Evolutionary conservation across 352 stramenopile species (phyloP).

Genomic region (Blastocystis sp.): DNA sequence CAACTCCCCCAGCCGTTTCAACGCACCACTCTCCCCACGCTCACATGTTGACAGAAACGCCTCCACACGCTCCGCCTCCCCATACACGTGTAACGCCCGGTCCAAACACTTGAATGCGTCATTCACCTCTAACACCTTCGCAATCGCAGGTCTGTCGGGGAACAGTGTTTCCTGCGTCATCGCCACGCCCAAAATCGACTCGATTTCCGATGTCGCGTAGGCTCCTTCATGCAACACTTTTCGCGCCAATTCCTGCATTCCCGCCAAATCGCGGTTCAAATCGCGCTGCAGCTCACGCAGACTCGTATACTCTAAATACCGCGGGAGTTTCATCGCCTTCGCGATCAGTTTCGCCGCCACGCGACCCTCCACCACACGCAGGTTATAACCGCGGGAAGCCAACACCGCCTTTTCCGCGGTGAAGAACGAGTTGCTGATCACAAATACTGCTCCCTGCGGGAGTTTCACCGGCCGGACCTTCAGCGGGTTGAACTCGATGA

Average conservation of each 20-base stretch:
- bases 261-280: conserved; percentile 59
- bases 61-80: conserved; percentile 66
- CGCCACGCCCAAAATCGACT: not conserved
- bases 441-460: conserved; percentile 63
- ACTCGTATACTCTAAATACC: conserved; percentile 62
- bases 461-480: conserved; percentile 59
- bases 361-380: conserved; percentile 70
- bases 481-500: conserved; percentile 67
- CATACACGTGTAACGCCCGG: conserved; percentile 67
- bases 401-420: conserved; percentile 70
- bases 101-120: conserved; percentile 64
- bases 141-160: not conserved
- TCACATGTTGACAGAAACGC: conserved; percentile 62
- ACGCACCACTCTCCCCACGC: not conserved
- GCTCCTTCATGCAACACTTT: conserved; percentile 18
- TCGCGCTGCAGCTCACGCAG: conserved; percentile 61
- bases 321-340: conserved; percentile 60
- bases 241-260: conserved; percentile 61
- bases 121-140: conserved; percentile 61
- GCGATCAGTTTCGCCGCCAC: conserved; percentile 68
- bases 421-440: conserved; percentile 70
- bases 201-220: conserved; percentile 48
- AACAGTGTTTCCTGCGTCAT: conserved; percentile 27
- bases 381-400: conserved; percentile 67
- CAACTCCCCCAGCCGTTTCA: conserved; percentile 64